Conservation (phyloP, 768 basidiomycete species). For the Cystobasidium ongulense region DNA sequence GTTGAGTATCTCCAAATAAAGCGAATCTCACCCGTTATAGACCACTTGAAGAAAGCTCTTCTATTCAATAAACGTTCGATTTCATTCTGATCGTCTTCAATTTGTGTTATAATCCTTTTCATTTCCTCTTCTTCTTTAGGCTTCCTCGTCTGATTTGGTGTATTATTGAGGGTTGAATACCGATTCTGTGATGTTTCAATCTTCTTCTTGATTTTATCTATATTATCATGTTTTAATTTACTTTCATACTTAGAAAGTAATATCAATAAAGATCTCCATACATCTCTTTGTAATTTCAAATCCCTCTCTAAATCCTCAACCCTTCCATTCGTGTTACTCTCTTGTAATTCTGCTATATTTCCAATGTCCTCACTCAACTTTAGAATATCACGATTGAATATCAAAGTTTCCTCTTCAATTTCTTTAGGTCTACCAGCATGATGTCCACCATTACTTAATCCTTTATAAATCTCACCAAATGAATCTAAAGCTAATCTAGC, state of each 20-base stretch:
- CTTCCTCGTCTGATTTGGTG: neutral
- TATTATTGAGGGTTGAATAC: neutral
- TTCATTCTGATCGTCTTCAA: conserved; percentile 11
- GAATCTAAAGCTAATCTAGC: conserved; percentile 19
- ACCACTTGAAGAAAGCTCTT: neutral
- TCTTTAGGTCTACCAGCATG: conserved; percentile 6
- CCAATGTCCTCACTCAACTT: neutral
- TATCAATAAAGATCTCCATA: neutral
- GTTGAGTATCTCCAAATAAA: neutral
- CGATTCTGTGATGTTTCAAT: neutral
- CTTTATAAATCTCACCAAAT: conserved; percentile 13
- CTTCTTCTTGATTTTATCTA: conserved; percentile 19
- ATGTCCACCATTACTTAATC: neutral
- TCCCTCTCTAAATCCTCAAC: conserved; percentile 1
- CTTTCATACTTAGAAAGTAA: neutral
- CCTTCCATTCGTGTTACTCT: neutral
- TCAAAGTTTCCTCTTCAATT: conserved; percentile 8
- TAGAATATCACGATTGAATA: conserved; percentile 4
- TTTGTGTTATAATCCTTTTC: neutral
- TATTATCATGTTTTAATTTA: neutral
- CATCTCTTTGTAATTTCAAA: conserved; percentile 19
- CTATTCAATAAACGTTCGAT: neutral
- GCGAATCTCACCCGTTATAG: neutral
- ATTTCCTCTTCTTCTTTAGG: neutral
- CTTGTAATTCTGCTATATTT: neutral